Conservation (phyloP, 2,329 filamentous ascomycete genomes). For the Penicillium sp. region DNA sequence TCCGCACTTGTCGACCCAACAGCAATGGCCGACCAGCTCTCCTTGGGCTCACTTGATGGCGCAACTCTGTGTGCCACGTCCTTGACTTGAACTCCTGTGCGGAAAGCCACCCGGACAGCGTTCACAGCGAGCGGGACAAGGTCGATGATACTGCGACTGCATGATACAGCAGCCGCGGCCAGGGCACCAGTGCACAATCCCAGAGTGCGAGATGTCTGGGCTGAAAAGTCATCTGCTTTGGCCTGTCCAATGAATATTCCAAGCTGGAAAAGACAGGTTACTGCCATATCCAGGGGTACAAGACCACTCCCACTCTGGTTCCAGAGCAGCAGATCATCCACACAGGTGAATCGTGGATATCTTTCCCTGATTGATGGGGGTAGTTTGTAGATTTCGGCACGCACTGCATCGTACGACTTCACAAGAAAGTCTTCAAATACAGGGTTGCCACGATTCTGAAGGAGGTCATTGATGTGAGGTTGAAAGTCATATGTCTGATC, state of each 20-base stretch:
- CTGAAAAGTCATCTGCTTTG: background rate
- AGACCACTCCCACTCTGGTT: conserved; percentile 1
- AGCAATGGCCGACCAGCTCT: background rate
- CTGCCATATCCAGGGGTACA: conserved; percentile 8
- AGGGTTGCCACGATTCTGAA: background rate
- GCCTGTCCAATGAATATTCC: conserved; percentile 10
- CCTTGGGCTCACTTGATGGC: background rate
- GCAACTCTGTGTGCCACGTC: background rate
- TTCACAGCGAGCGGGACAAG: conserved; percentile 40
- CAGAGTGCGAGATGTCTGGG: conserved; percentile 13
- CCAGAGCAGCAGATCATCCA: conserved; percentile 10
- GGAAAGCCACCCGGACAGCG: conserved; percentile 32
- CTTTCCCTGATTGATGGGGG: conserved; percentile 1
- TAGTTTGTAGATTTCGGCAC: conserved; percentile 7
- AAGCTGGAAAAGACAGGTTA: conserved; percentile 12
- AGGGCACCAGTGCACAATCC: conserved; percentile 40
- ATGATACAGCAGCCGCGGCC: conserved; percentile 34
- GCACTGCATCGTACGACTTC: conserved; percentile 9
- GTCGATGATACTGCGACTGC: conserved; percentile 31
- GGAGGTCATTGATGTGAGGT: background rate
- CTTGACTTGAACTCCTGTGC: background rate
- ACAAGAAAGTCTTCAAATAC: conserved; percentile 13
- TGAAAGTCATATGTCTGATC: conserved; percentile 20
- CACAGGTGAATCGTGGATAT: conserved; percentile 5
- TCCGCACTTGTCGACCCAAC: background rate